Evolutionary conservation across 441 rosid genomes (phyloP), one percentile per base, ranked within the genome.

Genomic region (Erysimum cheiri): DNA sequence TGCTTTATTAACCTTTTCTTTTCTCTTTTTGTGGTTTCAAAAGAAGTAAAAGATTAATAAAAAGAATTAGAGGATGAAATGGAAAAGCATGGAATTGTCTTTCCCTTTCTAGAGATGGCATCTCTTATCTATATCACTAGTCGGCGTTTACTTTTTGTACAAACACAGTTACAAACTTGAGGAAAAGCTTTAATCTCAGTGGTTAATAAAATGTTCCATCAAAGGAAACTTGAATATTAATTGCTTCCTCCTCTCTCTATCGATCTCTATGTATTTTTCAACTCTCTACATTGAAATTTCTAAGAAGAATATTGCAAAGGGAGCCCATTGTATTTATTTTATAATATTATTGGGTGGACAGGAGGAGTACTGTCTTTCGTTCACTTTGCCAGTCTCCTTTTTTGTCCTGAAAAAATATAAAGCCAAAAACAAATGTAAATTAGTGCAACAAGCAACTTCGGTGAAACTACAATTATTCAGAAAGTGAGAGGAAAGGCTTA

Each of bases 361-460:
- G 35, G 15, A 31, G 40, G 41, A 33, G n/a, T n/a, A n/a, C n/a
- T n/a, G n/a, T n/a, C n/a, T 11, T 35, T 62, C 46, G 9, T 52
- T 53, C 69, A 32, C 53, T 70, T 70, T 52, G 35, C 29, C 32
- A 14, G 44, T 40, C 46, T 26, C 5, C 64, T 28, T 48, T 64
- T 44, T 55, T 19, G 56, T 63, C 19, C 9, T 19, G 39, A 3
- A 69, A 57, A 17, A 50, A n/a, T 4, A n/a, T 8, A 31, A 29
- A 28, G 48, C 19, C 19, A 44, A 56, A 70, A 19, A 57, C 14
- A 48, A 59, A 49, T 70, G 66, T 57, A 64, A 46, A 36, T 17
- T 15, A 64, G 31, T 57, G 36, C 15, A 12, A 29, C 1, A 60
- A 52, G 77, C 72, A 73, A 66, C 61, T 73, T 67, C 72, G 29